phyloP scores from a whole-genome alignment of 129 eudicot species.

The Centella asiatica region DNA sequence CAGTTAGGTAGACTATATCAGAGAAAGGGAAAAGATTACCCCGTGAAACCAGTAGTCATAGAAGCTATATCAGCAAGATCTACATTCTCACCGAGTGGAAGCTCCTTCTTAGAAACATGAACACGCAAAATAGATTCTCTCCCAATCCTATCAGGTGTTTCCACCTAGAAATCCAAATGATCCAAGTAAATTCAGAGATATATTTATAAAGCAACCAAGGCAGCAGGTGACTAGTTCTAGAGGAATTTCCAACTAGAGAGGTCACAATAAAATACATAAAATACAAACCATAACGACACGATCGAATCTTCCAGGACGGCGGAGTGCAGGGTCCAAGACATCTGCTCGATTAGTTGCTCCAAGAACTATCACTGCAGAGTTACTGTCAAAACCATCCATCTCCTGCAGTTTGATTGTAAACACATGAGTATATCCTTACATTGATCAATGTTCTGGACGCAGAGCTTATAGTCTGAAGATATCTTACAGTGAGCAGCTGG shows the following conservation, averaged over 20 bases:
- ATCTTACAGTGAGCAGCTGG: constrained; percentile 83
- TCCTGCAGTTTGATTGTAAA: constrained; percentile 50
- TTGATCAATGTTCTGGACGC: neutral
- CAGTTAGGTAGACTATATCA: no score
- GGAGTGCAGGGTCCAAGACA: constrained; percentile 98
- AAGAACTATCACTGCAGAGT: constrained; percentile 95
- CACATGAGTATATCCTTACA: constrained; percentile 2
- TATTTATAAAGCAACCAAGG: neutral
- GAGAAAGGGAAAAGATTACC: constrained; percentile 33
- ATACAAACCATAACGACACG: constrained; percentile 90
- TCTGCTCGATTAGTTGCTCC: constrained; percentile 98
- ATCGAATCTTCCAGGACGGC: constrained; percentile 98
- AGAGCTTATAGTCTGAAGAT: constrained; percentile 6
- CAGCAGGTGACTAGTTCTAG: neutral
- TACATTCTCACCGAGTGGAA: constrained; percentile 81
- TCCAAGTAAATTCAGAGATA: neutral
- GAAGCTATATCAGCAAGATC: constrained; percentile 67
- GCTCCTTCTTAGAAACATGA: constrained; percentile 84
- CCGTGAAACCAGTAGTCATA: constrained; percentile 99
- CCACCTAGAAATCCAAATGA: constrained; percentile 51
- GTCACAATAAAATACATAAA: constrained; percentile 1
- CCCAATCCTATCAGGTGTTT: constrained; percentile 94
- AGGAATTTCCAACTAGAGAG: neutral
- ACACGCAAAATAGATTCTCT: constrained; percentile 81
- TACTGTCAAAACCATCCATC: constrained; percentile 99